Conservation (phyloP, 305 asterid species). For the Withania somnifera region DNA sequence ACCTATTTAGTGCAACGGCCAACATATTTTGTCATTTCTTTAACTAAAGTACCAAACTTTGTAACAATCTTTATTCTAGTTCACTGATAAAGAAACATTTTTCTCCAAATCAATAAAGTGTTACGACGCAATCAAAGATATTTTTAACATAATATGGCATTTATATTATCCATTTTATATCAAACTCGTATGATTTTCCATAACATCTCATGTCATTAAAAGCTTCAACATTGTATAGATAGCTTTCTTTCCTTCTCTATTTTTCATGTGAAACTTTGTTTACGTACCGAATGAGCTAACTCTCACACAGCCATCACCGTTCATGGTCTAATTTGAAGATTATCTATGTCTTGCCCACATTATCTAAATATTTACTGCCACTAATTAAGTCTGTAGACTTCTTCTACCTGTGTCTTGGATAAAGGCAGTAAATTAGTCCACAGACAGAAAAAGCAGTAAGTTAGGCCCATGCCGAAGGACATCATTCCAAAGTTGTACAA, state of each 20-base stretch:
- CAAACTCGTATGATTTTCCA: background rate
- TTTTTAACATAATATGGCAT: background rate
- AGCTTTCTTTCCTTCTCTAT: background rate
- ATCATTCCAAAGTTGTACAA: too few relatives aligned
- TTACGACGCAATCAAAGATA: background rate
- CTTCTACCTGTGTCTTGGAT: background rate
- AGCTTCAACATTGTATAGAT: background rate
- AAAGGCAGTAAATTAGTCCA: background rate
- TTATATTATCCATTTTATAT: background rate
- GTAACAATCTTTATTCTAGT: background rate
- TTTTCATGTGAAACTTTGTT: background rate
- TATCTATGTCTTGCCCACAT: background rate
- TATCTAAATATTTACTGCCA: too few relatives aligned
- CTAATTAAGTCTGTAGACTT: background rate
- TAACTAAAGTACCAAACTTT: background rate
- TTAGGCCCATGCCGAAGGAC: background rate
- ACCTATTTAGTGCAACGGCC: background rate
- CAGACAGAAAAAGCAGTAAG: background rate
- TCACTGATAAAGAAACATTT: background rate
- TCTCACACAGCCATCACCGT: background rate
- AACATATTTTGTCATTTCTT: background rate
- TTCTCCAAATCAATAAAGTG: background rate
- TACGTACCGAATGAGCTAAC: background rate
- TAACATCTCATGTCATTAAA: background rate
- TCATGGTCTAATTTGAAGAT: background rate